Conservation (phyloP, 2,329 filamentous ascomycete species). For the Exophiala dermatitidis region DNA sequence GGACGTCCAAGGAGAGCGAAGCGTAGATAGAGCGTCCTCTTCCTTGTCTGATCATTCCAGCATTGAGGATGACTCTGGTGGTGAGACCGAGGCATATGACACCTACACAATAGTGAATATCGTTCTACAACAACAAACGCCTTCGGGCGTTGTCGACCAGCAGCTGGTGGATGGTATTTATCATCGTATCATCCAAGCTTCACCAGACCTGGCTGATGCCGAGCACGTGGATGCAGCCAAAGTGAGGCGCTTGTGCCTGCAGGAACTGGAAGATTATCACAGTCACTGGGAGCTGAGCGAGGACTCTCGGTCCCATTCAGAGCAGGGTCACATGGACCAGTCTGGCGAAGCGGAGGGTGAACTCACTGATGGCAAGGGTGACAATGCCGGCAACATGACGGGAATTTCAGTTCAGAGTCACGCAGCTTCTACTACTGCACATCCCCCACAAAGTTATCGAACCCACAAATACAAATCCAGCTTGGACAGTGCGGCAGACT, state of each 20-base stretch:
- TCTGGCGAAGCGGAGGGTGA: too few species aligned
- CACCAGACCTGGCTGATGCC: conserved; percentile 48
- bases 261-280: conserved; percentile 36
- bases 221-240: conserved; percentile 50
- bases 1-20: not conserved
- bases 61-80: conserved; percentile 13
- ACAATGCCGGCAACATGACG: not conserved
- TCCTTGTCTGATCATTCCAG: conserved; percentile 14
- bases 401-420: not conserved
- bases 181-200: conserved; percentile 40
- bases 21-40: conserved; percentile 1
- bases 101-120: conserved; percentile 28
- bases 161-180: conserved; percentile 27
- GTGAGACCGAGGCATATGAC: conserved; percentile 17
- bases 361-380: not conserved
- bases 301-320: conserved; percentile 1
- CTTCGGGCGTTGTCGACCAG: conserved; percentile 31
- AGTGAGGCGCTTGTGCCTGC: conserved; percentile 49
- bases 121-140: conserved; percentile 25
- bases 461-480: conserved; percentile 35
- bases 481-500: conserved; percentile 41
- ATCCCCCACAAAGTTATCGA: conserved; percentile 17
- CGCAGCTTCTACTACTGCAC: not conserved
- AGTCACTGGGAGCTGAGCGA: conserved; percentile 13
- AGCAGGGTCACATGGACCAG: not conserved